Percentiles rank a stretch among this genome's conserved stretches.
Conservation (phyloP, 1,139 yeast species). For the Debaryomyces sp. region DNA sequence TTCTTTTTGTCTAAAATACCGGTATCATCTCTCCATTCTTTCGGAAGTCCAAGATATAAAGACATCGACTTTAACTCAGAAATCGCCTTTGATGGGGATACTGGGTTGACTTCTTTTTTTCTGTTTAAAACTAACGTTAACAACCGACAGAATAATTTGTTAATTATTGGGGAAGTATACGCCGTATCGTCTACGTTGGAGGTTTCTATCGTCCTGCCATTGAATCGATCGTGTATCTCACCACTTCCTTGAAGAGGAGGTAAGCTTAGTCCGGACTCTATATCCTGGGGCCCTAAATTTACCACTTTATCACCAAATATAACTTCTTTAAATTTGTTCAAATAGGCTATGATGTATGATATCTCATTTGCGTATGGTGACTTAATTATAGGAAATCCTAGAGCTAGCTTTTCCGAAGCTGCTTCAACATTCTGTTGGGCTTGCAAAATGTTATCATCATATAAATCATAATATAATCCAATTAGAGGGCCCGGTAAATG, state of each 20-base stretch:
- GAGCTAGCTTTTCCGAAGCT: constrained; percentile 27
- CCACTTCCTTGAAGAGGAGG: constrained; percentile 19
- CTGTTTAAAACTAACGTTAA: constrained; percentile 45
- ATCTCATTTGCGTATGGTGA: constrained; percentile 52
- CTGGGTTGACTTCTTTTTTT: constrained; percentile 32
- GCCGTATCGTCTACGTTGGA: constrained; percentile 14
- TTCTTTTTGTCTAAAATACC: constrained; percentile 19
- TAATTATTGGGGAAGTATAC: constrained; percentile 37
- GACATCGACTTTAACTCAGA: constrained; percentile 42
- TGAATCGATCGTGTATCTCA: background rate
- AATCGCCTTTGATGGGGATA: constrained; percentile 35
- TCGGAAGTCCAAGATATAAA: constrained; percentile 42
- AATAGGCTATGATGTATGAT: constrained; percentile 42
- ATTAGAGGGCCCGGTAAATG: constrained; percentile 46
- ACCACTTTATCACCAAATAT: constrained; percentile 30
- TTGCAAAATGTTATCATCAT: constrained; percentile 38
- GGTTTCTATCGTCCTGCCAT: background rate
- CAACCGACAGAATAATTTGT: constrained; percentile 35
- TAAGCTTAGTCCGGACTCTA: constrained; percentile 52
- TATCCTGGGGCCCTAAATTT: constrained; percentile 45
- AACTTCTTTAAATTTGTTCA: constrained; percentile 42
- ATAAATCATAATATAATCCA: constrained; percentile 37
- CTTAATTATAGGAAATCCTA: constrained; percentile 31
- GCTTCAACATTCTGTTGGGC: constrained; percentile 23
- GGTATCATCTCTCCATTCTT: constrained; percentile 47